Evolutionary conservation across 2,329 filamentous ascomycete species (phyloP).

Genomic region (Alternaria alternata): DNA sequence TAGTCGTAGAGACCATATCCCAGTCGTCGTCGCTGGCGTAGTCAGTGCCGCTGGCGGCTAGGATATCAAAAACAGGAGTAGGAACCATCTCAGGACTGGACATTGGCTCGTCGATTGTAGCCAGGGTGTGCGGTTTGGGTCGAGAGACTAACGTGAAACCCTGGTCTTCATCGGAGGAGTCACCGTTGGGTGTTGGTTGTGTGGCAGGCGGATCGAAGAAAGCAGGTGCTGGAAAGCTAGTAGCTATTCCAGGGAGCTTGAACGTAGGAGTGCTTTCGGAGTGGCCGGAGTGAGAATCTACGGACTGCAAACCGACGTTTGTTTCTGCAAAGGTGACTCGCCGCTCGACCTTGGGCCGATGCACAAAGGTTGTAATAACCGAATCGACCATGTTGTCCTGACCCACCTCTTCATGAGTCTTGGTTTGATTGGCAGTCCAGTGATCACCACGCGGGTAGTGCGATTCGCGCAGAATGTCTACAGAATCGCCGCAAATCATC

Average conservation of each 20-base stretch:
- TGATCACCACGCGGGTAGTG: not conserved
- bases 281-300: not conserved
- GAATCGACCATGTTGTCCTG: conserved; percentile 3
- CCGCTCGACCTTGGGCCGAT: conserved; percentile 15
- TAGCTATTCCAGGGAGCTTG: not conserved
- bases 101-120: conserved; percentile 9
- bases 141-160: conserved; percentile 35
- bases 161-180: conserved; percentile 31
- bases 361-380: conserved; percentile 18
- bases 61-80: conserved; percentile 9
- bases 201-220: not conserved
- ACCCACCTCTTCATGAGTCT: not conserved
- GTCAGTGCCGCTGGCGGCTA: conserved; percentile 16
- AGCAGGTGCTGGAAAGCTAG: not conserved
- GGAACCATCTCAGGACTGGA: conserved; percentile 23
- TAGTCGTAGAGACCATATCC: conserved; percentile 13
- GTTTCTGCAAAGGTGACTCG: not conserved
- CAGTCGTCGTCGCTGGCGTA: conserved; percentile 23
- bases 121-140: conserved; percentile 11
- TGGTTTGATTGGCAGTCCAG: not conserved
- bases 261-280: not conserved
- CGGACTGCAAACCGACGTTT: not conserved
- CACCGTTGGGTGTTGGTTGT: not conserved
- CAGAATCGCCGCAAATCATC: conserved; percentile 11
- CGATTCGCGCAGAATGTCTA: not conserved